Percentiles rank a stretch among this genome's conserved stretches.
These are phyloP conservation scores for Jaltomata sinuosa DNA, from an alignment of 257 asterid genomes.

Conservation along the genomic window DNA sequence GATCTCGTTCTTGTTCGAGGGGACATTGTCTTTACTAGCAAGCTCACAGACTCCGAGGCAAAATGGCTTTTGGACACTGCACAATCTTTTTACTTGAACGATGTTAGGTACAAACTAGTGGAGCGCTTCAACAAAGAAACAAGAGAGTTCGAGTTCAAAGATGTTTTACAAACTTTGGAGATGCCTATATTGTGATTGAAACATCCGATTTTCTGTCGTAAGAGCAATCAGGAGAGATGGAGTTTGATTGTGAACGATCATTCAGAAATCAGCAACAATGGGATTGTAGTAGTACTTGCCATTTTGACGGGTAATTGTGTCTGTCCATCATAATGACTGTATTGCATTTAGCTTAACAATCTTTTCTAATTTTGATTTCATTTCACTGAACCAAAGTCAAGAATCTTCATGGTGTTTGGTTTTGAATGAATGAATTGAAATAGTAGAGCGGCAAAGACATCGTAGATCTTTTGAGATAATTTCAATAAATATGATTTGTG, in stretches of 20 bases:
- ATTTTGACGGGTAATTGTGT: background rate
- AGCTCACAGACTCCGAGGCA: constrained; percentile 75
- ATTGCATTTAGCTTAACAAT: background rate
- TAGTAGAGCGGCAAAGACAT: no score
- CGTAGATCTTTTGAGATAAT: no score
- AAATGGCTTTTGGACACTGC: constrained; percentile 84
- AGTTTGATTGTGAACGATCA: background rate
- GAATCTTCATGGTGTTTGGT: background rate
- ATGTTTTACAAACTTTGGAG: constrained; percentile 68
- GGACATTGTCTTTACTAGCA: constrained; percentile 82
- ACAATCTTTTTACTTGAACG: constrained; percentile 81
- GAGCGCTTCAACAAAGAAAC: constrained; percentile 80
- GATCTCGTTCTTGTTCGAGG: constrained; percentile 84
- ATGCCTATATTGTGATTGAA: constrained; percentile 56
- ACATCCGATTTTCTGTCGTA: background rate
- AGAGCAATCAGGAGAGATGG: background rate
- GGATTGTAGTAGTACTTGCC: background rate
- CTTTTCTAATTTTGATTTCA: background rate
- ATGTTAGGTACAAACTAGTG: constrained; percentile 74
- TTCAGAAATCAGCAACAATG: background rate
- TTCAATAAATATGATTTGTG: no score
- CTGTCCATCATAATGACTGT: background rate
- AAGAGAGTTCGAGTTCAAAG: constrained; percentile 82
- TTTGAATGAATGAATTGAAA: background rate
- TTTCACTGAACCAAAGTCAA: background rate